Conservation (phyloP, 257 asterid species). For the Fraxinus quadrangulata region DNA sequence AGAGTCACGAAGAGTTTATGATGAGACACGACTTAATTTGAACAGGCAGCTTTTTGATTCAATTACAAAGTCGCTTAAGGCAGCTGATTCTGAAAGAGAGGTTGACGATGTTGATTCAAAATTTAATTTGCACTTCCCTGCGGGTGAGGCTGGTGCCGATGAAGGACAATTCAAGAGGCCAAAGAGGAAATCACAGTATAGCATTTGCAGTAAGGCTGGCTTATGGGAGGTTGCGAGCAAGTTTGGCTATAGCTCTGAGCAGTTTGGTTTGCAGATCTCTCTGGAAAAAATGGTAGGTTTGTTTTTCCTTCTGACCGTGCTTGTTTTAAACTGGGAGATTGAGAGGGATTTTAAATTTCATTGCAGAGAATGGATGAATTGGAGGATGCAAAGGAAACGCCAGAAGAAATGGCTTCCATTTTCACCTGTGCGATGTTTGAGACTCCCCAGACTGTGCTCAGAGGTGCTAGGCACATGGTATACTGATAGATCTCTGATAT, state of each 20-base stretch:
- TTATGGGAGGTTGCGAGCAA: conserved; percentile 93
- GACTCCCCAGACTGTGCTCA: conserved; percentile 82
- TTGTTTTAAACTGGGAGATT: conserved; percentile 17
- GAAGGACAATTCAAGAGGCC: conserved; percentile 97
- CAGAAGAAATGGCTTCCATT: conserved; percentile 90
- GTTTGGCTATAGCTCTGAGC: conserved; percentile 95
- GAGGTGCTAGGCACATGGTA: conserved; percentile 99
- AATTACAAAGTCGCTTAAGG: conserved; percentile 64
- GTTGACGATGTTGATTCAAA: conserved; percentile 88
- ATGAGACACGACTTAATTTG: conserved; percentile 70
- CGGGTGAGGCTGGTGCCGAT: conserved; percentile 55
- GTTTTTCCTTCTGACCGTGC: conserved; percentile 20
- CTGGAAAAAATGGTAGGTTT: conserved; percentile 66
- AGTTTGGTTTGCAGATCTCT: conserved; percentile 82
- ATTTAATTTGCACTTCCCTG: conserved; percentile 87
- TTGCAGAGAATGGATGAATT: conserved; percentile 82
- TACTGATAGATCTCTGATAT: conserved; percentile 5
- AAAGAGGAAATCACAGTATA: conserved; percentile 74
- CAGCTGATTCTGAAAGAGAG: conserved; percentile 89
- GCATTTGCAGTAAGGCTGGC: conserved; percentile 70
- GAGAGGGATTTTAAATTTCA: conserved; percentile 23
- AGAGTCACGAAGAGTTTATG: conserved; percentile 73
- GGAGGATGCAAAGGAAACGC: conserved; percentile 96
- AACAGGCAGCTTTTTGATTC: conserved; percentile 81
- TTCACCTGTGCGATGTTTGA: conserved; percentile 81